A percentile compares a stretch with the other conserved stretches of the same genome.
phyloP scores from a whole-genome alignment of 2,329 filamentous ascomycete genomes.

The Alternaria ethzedia region DNA sequence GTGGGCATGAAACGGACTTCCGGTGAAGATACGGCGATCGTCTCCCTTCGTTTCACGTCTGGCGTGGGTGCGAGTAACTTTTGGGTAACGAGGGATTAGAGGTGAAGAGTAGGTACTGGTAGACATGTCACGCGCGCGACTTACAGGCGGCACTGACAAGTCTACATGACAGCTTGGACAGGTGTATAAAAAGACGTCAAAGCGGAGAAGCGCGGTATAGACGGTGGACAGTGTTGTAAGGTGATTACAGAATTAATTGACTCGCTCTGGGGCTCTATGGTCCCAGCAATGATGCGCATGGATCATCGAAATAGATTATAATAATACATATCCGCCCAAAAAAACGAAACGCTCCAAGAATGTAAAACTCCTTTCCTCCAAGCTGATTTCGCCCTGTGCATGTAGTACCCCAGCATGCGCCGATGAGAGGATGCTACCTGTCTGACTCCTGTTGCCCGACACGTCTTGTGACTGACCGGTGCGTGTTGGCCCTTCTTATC shows the following conservation, averaged over 20 bases:
- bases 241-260: background rate
- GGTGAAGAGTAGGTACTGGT: background rate
- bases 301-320: background rate
- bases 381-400: background rate
- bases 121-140: background rate
- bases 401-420: background rate
- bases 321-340: background rate
- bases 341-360: background rate
- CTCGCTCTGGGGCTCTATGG: background rate
- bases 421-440: background rate
- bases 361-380: background rate
- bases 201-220: background rate
- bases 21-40: background rate
- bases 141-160: background rate
- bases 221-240: background rate
- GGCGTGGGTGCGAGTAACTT: background rate
- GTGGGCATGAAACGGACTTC: background rate
- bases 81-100: background rate
- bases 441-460: background rate
- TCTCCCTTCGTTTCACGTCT: background rate
- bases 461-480: background rate
- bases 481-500: background rate
- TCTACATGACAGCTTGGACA: background rate
- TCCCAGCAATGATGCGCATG: background rate
- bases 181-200: background rate